Evolutionary conservation across 176 grass and related monocot genomes (phyloP).

Genomic region (Ensete glaucum): DNA sequence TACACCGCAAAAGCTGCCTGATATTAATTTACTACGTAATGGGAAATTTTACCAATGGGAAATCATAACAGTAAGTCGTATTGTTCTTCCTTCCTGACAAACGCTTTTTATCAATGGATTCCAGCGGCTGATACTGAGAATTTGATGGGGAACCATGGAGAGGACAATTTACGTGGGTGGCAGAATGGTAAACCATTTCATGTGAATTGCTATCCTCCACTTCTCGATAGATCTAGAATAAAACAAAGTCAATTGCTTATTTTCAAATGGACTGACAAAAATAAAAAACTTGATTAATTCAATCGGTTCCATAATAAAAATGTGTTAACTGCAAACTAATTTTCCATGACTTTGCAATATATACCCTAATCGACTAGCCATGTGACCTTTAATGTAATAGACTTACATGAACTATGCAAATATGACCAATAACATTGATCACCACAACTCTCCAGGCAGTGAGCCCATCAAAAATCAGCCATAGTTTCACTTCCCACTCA

Average conservation of each 20-base stretch:
- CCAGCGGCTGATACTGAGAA: constrained; percentile 62
- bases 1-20: background rate
- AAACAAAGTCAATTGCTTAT: constrained; percentile 10
- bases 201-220: constrained; percentile 60
- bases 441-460: constrained; percentile 93
- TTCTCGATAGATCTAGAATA: constrained; percentile 81
- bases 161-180: constrained; percentile 42
- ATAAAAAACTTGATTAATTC: background rate
- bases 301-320: background rate
- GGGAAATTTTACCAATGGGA: constrained; percentile 48
- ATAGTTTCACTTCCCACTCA: constrained; percentile 95
- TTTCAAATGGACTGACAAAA: constrained; percentile 2
- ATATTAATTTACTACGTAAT: background rate
- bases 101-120: constrained; percentile 70
- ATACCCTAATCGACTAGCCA: too few species aligned
- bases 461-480: constrained; percentile 61
- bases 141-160: constrained; percentile 57
- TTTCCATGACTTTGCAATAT: background rate
- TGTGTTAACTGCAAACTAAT: background rate
- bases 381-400: background rate
- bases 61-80: constrained; percentile 99
- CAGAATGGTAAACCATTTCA: constrained; percentile 64
- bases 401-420: constrained; percentile 95
- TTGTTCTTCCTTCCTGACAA: constrained; percentile 68
- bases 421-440: constrained; percentile 90